phyloP scores from a whole-genome alignment of 345 rosid genomes.

The Arabidopsis suecica region DNA sequence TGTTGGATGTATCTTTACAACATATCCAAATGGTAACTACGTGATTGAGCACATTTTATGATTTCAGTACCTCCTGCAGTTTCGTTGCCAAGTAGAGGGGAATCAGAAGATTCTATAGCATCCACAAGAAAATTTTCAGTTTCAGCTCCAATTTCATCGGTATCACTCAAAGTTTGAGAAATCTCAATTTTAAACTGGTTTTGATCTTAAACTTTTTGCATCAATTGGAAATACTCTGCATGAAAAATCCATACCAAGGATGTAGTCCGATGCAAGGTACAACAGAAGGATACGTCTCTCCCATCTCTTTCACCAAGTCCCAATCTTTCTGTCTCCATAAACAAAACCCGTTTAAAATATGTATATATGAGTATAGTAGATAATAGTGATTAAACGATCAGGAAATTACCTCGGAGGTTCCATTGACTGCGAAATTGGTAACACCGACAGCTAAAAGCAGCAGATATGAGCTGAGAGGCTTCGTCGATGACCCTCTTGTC shows the following conservation, averaged over 20 bases:
- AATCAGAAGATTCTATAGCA: too few relatives aligned
- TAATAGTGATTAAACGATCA: background rate
- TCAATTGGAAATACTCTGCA: too few relatives aligned
- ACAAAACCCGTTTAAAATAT: background rate
- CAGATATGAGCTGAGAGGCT: constrained; percentile 61
- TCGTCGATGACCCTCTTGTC: constrained; percentile 71
- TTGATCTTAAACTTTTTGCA: too few relatives aligned
- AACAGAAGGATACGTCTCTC: constrained; percentile 64
- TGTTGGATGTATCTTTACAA: too few relatives aligned
- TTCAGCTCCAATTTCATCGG: too few relatives aligned
- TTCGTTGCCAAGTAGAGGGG: too few relatives aligned
- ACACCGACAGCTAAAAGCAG: constrained; percentile 64
- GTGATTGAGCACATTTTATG: too few relatives aligned
- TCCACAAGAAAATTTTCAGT: too few relatives aligned
- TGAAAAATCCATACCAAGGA: constrained; percentile 60
- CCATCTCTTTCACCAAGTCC: constrained; percentile 80
- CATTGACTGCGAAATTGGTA: constrained; percentile 78
- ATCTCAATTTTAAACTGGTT: too few relatives aligned
- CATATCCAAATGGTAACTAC: too few relatives aligned
- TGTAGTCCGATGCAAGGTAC: constrained; percentile 90
- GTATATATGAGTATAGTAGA: background rate
- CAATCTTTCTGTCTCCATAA: constrained; percentile 66
- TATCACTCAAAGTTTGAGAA: too few relatives aligned
- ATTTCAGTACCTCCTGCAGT: too few relatives aligned
- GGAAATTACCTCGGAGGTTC: constrained; percentile 64